Evolutionary conservation across 805 yeast species (phyloP), one percentile per base, ranked within the genome.

Genomic region (Cyberlindnera subsufficiens): DNA sequence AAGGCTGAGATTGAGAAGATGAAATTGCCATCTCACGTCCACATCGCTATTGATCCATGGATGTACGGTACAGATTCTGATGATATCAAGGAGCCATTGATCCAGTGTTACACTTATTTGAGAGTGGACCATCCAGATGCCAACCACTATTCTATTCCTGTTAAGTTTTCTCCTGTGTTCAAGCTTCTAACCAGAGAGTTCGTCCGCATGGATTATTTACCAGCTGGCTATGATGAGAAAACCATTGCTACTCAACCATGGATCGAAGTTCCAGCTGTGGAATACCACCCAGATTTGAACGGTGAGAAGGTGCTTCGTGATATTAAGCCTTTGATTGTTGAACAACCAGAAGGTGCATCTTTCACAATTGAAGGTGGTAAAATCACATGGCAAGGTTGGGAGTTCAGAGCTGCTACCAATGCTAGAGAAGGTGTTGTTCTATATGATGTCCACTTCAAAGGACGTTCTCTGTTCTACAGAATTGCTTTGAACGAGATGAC

Each of bases 321-420:
- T 20, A 69, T 82, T 50, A 84, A 83, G 63, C 93, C 93, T 34
- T 73, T 84, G 59, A 64, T 80, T 50, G 74, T 82, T 38, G 56
- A 62, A 30, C 93, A 86, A 66, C 91, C 93, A 39, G 91, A 86
- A 53, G 95, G 95, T 49, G 78, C 89, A 11, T 79, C 87, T 3
- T 85, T 81, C 68, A 55, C 71, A 18, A 66, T 78, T 37, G 71
- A 72, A 16, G 83, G 82, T 32, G 67, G 75, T 49, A 78, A 78
- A 59, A 73, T 86, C 52, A 64, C 67, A 46, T 85, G 95, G 95
- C 91, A 82, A 67, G 88, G 82, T 19, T 85, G 93, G 93, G 82
- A 80, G 61, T 82, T 85, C 67, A 74, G 82, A 61, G 85, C 78
- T 35, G 72, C 78, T 41, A 68, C 85, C 39, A 79, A 80, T 55